Conservation (phyloP, 331 rosid genomes). For the Pyracantha coccinea region DNA sequence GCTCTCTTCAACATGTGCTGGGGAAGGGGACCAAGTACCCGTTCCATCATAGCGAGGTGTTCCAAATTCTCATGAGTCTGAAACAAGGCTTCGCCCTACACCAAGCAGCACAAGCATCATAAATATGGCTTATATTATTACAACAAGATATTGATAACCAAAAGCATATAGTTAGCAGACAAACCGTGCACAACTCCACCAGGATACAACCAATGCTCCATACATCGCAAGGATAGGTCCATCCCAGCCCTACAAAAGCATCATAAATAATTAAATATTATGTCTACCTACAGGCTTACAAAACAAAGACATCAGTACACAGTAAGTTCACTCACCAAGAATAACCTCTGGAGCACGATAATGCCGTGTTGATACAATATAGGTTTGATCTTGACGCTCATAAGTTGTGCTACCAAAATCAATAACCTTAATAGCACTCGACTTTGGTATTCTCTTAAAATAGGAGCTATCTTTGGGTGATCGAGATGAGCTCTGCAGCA, state of each 20-base stretch:
- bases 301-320: not conserved
- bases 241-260: slow-evolving; percentile 58
- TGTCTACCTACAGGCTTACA: not conserved
- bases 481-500: too few species aligned
- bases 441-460: not conserved
- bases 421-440: not conserved
- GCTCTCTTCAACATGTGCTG: slow-evolving; percentile 59
- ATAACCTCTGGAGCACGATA: not conserved
- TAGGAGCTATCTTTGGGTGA: too few species aligned
- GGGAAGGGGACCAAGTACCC: slow-evolving; percentile 73
- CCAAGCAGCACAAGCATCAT: not conserved
- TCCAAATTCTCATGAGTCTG: slow-evolving; percentile 96
- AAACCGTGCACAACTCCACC: slow-evolving; percentile 85
- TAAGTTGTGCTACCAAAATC: not conserved
- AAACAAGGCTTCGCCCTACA: slow-evolving; percentile 89
- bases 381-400: not conserved
- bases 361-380: not conserved
- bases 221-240: slow-evolving; percentile 90
- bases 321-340: not conserved
- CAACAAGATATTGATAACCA: not conserved
- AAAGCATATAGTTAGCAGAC: not conserved
- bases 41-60: slow-evolving; percentile 98
- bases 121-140: not conserved
- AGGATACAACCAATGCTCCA: slow-evolving; percentile 99
- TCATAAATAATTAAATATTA: not conserved